Percentiles rank a stretch among this genome's conserved stretches.
Conservation (phyloP, 2,329 filamentous ascomycete species). For the Cytospora paraplurivora region DNA sequence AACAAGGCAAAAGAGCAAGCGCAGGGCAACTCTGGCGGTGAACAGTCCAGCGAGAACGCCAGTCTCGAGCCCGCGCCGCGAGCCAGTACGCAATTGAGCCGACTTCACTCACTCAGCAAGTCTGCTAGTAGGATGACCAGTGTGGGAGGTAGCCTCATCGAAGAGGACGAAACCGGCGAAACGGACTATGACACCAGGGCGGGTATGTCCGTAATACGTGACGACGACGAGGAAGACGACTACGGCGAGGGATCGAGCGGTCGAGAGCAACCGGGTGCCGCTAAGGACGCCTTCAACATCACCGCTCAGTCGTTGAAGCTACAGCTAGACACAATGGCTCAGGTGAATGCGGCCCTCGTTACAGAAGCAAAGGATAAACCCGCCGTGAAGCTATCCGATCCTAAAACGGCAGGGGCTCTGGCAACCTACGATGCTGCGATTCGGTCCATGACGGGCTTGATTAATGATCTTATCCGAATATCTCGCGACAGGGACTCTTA, state of each 20-base stretch:
- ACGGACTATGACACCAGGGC: slow-evolving; percentile 29
- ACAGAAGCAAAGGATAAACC: slow-evolving; percentile 71
- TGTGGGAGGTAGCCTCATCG: slow-evolving; percentile 52
- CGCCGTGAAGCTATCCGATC: slow-evolving; percentile 71
- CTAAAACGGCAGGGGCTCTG: slow-evolving; percentile 74
- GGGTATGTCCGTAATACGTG: slow-evolving; percentile 42
- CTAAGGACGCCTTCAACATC: slow-evolving; percentile 94
- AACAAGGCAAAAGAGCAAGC: slow-evolving; percentile 74
- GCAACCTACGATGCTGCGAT: slow-evolving; percentile 88
- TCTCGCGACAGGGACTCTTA: slow-evolving; percentile 92
- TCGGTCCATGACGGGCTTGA: slow-evolving; percentile 78
- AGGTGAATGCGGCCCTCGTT: slow-evolving; percentile 81
- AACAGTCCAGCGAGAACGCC: slow-evolving; percentile 54
- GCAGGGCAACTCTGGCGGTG: slow-evolving; percentile 48
- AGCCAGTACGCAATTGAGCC: slow-evolving; percentile 50
- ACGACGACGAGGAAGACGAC: slow-evolving; percentile 69
- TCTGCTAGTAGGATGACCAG: slow-evolving; percentile 44
- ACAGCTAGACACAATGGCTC: slow-evolving; percentile 86
- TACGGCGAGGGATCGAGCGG: slow-evolving; percentile 80
- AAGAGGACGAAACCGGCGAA: slow-evolving; percentile 46
- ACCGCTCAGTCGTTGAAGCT: slow-evolving; percentile 93
- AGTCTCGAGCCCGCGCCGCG: slow-evolving; percentile 49
- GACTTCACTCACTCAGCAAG: slow-evolving; percentile 42
- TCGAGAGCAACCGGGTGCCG: slow-evolving; percentile 70
- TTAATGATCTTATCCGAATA: slow-evolving; percentile 87